These are phyloP conservation scores for Trichoderma breve DNA, from an alignment of 2,329 filamentous ascomycete species.

Conservation along the genomic window DNA sequence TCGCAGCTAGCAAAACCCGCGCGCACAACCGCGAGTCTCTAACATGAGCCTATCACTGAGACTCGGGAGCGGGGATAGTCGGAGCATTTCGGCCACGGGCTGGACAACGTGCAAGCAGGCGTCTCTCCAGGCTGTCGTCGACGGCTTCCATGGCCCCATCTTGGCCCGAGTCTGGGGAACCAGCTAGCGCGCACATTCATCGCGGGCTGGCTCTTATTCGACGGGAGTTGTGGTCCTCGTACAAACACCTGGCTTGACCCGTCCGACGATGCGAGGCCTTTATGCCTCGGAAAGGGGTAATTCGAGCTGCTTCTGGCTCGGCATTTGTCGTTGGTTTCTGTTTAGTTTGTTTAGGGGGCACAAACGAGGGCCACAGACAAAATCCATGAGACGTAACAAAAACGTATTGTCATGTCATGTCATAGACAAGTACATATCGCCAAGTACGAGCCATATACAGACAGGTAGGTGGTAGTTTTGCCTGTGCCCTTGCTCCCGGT, in stretches of 20 bases:
- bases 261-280: neutral
- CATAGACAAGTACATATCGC: neutral
- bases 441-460: neutral
- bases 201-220: conserved; percentile 20
- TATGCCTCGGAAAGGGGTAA: neutral
- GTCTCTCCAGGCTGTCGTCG: conserved; percentile 10
- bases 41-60: neutral
- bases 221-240: neutral
- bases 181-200: conserved; percentile 22
- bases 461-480: neutral
- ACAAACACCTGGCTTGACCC: neutral
- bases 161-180: conserved; percentile 18
- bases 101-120: conserved; percentile 26
- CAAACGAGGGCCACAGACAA: neutral
- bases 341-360: neutral
- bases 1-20: neutral
- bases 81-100: conserved; percentile 28
- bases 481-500: neutral
- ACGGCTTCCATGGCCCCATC: conserved; percentile 11
- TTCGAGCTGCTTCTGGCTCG: neutral
- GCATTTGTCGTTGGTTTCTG: neutral
- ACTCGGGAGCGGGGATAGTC: conserved; percentile 17
- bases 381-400: neutral
- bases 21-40: neutral
- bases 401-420: neutral